These are phyloP conservation scores for Russula dissimulans DNA, from an alignment of 768 basidiomycete genomes.

Conservation along the genomic window DNA sequence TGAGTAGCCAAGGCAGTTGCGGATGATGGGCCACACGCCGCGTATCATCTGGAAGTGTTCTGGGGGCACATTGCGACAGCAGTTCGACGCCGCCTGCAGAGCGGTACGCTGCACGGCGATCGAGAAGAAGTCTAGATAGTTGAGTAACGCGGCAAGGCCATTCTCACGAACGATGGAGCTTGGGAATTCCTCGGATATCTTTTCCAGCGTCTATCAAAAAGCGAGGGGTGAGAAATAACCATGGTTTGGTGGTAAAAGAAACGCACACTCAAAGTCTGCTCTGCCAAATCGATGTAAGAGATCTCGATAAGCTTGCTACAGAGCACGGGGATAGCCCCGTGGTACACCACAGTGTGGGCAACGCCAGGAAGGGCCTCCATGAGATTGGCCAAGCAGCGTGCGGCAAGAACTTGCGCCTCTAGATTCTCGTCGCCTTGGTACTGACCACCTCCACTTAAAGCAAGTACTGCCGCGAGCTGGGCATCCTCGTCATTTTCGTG, in stretches of 20 bases:
- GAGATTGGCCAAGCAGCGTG: conserved; percentile 92
- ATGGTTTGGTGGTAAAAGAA: background rate
- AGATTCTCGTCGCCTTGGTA: conserved; percentile 78
- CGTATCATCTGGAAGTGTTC: conserved; percentile 87
- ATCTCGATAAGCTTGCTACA: conserved; percentile 98
- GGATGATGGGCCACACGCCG: conserved; percentile 86
- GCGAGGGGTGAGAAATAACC: conserved; percentile 12
- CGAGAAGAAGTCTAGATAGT: conserved; percentile 97
- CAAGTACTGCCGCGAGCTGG: conserved; percentile 78
- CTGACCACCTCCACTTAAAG: conserved; percentile 60
- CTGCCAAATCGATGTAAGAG: conserved; percentile 94
- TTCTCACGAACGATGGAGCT: conserved; percentile 94
- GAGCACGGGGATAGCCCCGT: conserved; percentile 95
- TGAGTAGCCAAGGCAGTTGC: conserved; percentile 83
- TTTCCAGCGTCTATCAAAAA: conserved; percentile 76
- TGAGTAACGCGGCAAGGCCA: conserved; percentile 84
- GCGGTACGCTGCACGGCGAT: conserved; percentile 97
- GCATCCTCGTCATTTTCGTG: conserved; percentile 74
- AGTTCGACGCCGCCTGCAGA: conserved; percentile 92
- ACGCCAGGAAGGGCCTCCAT: conserved; percentile 99
- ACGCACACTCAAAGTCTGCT: conserved; percentile 94
- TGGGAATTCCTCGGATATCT: conserved; percentile 96
- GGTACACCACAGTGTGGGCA: conserved; percentile 95
- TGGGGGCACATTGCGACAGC: conserved; percentile 83
- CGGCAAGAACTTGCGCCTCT: conserved; percentile 93